These are phyloP conservation scores for Volutella citrinella DNA, from an alignment of 2,329 filamentous ascomycete species.

Conservation along the genomic window DNA sequence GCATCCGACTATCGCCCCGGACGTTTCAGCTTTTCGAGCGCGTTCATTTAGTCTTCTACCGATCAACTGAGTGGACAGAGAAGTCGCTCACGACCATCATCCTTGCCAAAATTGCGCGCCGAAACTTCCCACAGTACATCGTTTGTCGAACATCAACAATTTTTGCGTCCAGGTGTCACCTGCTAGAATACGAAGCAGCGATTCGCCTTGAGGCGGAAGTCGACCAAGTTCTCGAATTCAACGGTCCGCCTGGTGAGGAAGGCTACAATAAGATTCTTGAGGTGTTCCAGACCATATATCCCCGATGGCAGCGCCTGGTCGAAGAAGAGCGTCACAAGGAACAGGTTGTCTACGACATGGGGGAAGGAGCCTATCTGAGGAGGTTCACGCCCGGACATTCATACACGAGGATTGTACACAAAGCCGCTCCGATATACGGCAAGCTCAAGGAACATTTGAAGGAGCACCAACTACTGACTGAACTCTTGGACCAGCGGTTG, in stretches of 20 bases:
- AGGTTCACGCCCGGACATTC: constrained; percentile 90
- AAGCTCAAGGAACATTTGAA: constrained; percentile 76
- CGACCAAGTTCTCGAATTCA: constrained; percentile 79
- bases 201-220: constrained; percentile 78
- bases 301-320: constrained; percentile 74
- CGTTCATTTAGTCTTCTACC: constrained; percentile 93
- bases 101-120: constrained; percentile 80
- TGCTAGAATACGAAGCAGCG: constrained; percentile 88
- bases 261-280: constrained; percentile 66
- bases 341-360: constrained; percentile 70
- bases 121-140: constrained; percentile 87
- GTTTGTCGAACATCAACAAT: constrained; percentile 89
- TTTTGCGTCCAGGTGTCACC: constrained; percentile 69
- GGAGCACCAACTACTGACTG: constrained; percentile 71
- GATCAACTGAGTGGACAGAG: constrained; percentile 95
- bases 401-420: constrained; percentile 90
- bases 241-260: constrained; percentile 63
- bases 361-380: constrained; percentile 84
- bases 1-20: constrained; percentile 72
- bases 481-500: constrained; percentile 75
- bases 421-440: constrained; percentile 74
- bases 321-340: constrained; percentile 76
- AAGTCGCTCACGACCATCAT: constrained; percentile 96
- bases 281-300: constrained; percentile 71
- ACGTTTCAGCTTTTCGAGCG: constrained; percentile 84